Base-by-base conservation (phyloP, 306 rosid species). In the Carpinus fangiana region DNA sequence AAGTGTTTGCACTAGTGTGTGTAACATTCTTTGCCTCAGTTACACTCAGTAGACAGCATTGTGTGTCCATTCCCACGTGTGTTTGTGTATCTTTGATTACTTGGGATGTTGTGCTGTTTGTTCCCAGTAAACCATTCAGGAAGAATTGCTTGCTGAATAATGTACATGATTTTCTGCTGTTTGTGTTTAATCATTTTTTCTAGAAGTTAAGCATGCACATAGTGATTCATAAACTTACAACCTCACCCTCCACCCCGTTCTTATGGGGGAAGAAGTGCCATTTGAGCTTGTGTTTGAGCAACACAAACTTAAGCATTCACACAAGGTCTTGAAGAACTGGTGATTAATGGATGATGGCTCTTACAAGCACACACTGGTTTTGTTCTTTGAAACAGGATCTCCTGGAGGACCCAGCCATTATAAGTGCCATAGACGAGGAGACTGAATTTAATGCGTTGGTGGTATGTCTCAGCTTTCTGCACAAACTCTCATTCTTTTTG, bases 381-480 rank as follows among this genome's bases (percentile, higher is more conserved):
- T 72, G 0, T 28, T 75, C 43, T 81, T 14, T 79, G 82, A 82
- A 85, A 84, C 88, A 92, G 98, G 98, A 94, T 57, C 79, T 87
- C 75, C 89, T 94, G 67, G 96, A 90, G 81, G 98, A 94, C 78
- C 89, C 93, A n/a, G 88, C 94, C 36, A 76, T 92, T 76, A 84
- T 79, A 31, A 87, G 97, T 7, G 94, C 91, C 68, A 86, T 89
- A 76, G 98, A 94, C 70, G 97, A 94, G 86, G 98, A 94, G 84
- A 94, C 98, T 14, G 96, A 94, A 87, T 94, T 94, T 76, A 94
- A 94, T 57, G 97, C 98, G 61, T 83, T 94, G 89, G 94, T 89
- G 94, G 97, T 94, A 89, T 51, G 92, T 76, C 62, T 45, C 76
- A 82, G 75, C 78, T 34, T 73, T 79, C 48, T 80, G 72, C 79